A percentile compares a stretch with the other conserved stretches of the same genome.
Conservation (phyloP, 306 rosid species). For the Rosa multiflora region DNA sequence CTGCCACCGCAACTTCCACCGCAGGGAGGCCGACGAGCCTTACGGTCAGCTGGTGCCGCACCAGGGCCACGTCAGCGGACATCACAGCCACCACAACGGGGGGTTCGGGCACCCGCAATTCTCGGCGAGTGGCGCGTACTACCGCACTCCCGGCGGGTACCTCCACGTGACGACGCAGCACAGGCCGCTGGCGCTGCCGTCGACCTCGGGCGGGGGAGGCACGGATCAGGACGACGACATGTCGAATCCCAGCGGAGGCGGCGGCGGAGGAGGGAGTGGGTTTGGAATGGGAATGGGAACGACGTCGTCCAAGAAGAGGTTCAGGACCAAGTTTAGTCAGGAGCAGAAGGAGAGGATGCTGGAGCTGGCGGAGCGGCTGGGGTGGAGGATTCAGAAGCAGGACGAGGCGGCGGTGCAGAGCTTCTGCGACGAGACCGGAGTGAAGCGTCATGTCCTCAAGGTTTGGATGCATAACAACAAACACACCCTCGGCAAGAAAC, state of each 20-base stretch:
- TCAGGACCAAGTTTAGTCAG: conserved; percentile 70
- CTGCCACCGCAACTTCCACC: conserved; percentile 99
- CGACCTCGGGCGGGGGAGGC: conserved; percentile 74
- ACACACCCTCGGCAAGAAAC: conserved; percentile 98
- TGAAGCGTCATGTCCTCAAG: conserved; percentile 89
- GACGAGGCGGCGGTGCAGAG: conserved; percentile 72
- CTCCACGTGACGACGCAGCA: conserved; percentile 62
- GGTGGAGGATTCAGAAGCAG: conserved; percentile 95
- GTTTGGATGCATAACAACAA: conserved; percentile 99
- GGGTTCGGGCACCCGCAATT: conserved; percentile 52
- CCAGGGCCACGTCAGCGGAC: background rate
- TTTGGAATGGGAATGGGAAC: conserved; percentile 22
- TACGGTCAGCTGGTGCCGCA: background rate
- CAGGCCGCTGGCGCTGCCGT: conserved; percentile 86
- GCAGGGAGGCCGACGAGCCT: conserved; percentile 49
- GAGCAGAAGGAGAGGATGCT: conserved; percentile 93
- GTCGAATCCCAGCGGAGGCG: conserved; percentile 71
- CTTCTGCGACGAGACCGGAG: conserved; percentile 80
- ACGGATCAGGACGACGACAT: conserved; percentile 83
- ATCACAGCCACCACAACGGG: conserved; percentile 34
- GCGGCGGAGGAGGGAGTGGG: conserved; percentile 36
- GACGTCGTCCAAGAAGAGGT: conserved; percentile 56
- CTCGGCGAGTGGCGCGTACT: conserved; percentile 35
- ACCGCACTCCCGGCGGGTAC: conserved; percentile 74
- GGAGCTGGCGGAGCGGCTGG: conserved; percentile 71